A percentile compares a stretch with the other conserved stretches of the same genome.
These are phyloP conservation scores for Psophocarpus tetragonolobus DNA, from an alignment of 306 rosid genomes.

Conservation along the genomic window DNA sequence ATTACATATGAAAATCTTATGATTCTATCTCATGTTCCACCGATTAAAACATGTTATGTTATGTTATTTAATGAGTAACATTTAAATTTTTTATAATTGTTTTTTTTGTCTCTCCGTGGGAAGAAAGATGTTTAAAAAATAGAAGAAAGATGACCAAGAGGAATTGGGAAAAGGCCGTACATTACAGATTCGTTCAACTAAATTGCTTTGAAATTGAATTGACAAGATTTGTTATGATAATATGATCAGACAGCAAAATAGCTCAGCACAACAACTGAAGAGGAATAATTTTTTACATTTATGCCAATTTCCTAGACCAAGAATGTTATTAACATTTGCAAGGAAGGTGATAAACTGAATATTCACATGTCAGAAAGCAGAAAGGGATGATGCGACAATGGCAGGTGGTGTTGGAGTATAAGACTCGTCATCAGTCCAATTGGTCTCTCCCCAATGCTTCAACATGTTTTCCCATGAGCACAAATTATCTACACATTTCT, in stretches of 20 bases:
- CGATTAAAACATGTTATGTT: too few species aligned
- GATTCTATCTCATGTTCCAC: too few species aligned
- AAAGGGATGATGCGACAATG: not conserved
- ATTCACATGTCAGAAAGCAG: not conserved
- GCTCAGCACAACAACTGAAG: not conserved
- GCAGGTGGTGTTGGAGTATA: not conserved
- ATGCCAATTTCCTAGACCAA: not conserved
- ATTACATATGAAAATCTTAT: too few species aligned
- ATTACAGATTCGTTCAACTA: not conserved
- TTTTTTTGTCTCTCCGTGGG: too few species aligned
- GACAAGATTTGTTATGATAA: not conserved
- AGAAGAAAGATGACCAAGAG: not conserved
- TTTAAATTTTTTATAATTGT: too few species aligned
- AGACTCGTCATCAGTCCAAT: not conserved
- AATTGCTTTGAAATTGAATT: not conserved
- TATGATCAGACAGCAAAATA: not conserved
- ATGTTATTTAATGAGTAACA: too few species aligned
- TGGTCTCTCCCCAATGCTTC: conserved; percentile 14
- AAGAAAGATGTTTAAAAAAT: too few species aligned
- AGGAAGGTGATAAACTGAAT: not conserved
- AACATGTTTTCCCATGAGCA: not conserved
- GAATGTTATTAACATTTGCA: not conserved
- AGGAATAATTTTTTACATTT: not conserved
- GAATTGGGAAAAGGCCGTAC: not conserved
- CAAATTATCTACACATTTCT: conserved; percentile 4